Conservation (phyloP, 139 green algal genomes). For the Diplosphaera chodatii region DNA sequence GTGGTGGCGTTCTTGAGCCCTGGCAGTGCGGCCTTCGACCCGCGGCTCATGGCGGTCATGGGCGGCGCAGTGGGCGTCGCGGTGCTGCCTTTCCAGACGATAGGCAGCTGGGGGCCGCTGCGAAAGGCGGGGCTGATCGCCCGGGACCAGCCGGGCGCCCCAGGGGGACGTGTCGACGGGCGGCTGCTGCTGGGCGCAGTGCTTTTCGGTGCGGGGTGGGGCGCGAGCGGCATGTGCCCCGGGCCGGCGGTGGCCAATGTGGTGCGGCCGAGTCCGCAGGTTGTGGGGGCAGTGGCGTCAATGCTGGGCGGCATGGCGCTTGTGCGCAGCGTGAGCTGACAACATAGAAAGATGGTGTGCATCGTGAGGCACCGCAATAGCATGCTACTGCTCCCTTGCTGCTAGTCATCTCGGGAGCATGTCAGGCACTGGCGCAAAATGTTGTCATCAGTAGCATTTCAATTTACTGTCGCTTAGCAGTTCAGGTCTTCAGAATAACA, state of each 20-base stretch:
- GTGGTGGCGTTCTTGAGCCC: constrained; percentile 27
- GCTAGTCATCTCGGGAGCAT: too few relatives aligned
- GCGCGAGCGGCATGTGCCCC: constrained; percentile 66
- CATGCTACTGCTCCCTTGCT: too few relatives aligned
- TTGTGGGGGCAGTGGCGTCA: not conserved
- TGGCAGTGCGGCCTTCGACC: constrained; percentile 42
- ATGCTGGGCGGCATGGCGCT: not conserved
- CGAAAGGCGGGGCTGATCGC: not conserved
- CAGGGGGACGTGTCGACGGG: constrained; percentile 31
- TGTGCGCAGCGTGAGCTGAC: not conserved
- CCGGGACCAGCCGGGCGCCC: too few relatives aligned
- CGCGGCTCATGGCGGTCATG: constrained; percentile 70
- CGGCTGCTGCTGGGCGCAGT: constrained; percentile 54
- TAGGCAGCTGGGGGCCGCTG: constrained; percentile 2
- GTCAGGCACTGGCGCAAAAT: too few relatives aligned
- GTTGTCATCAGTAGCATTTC: too few relatives aligned
- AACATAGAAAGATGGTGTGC: too few relatives aligned
- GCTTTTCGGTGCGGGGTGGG: constrained; percentile 79
- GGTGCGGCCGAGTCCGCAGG: constrained; percentile 16
- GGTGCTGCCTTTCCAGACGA: constrained; percentile 32
- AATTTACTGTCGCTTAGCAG: too few relatives aligned
- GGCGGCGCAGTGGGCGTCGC: constrained; percentile 56
- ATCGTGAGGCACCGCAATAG: too few relatives aligned
- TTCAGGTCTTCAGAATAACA: too few relatives aligned
- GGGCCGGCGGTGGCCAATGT: constrained; percentile 56